Evolutionary conservation across 1,284 basidiomycete genomes (phyloP).

Genomic region (Tilletia setariae): DNA sequence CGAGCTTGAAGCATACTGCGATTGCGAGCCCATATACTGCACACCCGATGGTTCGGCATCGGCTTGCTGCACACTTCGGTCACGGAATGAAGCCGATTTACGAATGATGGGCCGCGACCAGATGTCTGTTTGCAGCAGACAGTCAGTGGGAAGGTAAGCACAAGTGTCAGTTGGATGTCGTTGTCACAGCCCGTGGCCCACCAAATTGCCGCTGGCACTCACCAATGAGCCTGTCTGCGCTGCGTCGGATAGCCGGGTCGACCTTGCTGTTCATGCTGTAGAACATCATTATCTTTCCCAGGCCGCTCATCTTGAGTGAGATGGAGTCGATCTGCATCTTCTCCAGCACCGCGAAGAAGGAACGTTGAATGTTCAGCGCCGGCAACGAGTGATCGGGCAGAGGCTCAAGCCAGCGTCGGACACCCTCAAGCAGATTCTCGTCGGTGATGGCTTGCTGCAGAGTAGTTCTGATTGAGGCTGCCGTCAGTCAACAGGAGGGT

Average conservation of each 20-base stretch:
- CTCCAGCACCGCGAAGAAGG: constrained; percentile 75
- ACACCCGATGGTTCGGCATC: not conserved
- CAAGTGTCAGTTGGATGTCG: not conserved
- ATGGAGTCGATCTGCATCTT: constrained; percentile 85
- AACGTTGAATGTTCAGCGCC: constrained; percentile 89
- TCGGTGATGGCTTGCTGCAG: constrained; percentile 90
- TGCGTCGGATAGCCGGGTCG: constrained; percentile 72
- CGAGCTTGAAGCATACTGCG: not conserved
- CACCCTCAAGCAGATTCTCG: constrained; percentile 87
- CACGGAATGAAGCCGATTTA: constrained; percentile 47
- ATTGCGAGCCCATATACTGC: not conserved
- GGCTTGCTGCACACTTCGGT: constrained; percentile 24
- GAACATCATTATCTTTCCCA: constrained; percentile 90
- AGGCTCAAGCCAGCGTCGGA: constrained; percentile 89
- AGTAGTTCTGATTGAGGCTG: constrained; percentile 63
- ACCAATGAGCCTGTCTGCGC: constrained; percentile 80
- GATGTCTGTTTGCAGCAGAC: constrained; percentile 28
- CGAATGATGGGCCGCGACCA: constrained; percentile 54
- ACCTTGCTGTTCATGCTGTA: constrained; percentile 88
- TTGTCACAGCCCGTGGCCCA: not conserved
- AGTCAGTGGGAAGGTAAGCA: not conserved
- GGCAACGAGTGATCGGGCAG: constrained; percentile 87
- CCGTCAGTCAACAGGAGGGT: not conserved
- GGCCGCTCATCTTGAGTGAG: constrained; percentile 83
- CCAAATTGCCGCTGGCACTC: constrained; percentile 32